A percentile compares a stretch with the other conserved stretches of the same genome.
These are phyloP conservation scores for Fusarium secorum DNA, from an alignment of 2,329 filamentous ascomycete species.

Conservation along the genomic window DNA sequence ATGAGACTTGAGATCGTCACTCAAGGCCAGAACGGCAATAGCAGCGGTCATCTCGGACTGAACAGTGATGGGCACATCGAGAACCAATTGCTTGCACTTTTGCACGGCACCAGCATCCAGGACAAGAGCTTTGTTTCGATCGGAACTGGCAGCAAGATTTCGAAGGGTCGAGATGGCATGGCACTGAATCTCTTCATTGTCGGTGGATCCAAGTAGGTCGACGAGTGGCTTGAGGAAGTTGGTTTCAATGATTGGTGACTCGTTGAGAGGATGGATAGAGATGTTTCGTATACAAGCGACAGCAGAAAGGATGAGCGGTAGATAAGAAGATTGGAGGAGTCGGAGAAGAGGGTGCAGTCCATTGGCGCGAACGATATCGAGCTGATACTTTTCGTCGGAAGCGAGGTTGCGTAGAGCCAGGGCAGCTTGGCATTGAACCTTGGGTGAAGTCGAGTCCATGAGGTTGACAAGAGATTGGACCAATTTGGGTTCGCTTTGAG, in stretches of 20 bases:
- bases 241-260: constrained; percentile 97
- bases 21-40: constrained; percentile 93
- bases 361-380: constrained; percentile 92
- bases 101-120: constrained; percentile 95
- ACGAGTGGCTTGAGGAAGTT: constrained; percentile 95
- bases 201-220: constrained; percentile 90
- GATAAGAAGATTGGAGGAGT: constrained; percentile 92
- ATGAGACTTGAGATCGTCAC: constrained; percentile 93
- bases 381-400: constrained; percentile 97
- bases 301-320: constrained; percentile 93
- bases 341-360: constrained; percentile 86
- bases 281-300: constrained; percentile 99
- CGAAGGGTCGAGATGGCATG: constrained; percentile 97
- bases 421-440: constrained; percentile 97
- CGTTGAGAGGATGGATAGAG: constrained; percentile 96
- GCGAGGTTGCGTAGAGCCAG: constrained; percentile 93
- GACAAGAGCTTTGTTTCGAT: constrained; percentile 97
- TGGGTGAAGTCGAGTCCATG: constrained; percentile 97
- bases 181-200: constrained; percentile 98
- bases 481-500: constrained; percentile 87
- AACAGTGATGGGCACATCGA: constrained; percentile 91
- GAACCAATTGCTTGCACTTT: constrained; percentile 96
- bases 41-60: constrained; percentile 99
- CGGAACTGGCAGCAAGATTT: constrained; percentile 94
- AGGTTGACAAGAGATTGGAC: constrained; percentile 94